A percentile compares a stretch with the other conserved stretches of the same genome.
These are phyloP conservation scores for Samsoniella hepiali DNA, from an alignment of 2,329 filamentous ascomycete species.

Conservation along the genomic window DNA sequence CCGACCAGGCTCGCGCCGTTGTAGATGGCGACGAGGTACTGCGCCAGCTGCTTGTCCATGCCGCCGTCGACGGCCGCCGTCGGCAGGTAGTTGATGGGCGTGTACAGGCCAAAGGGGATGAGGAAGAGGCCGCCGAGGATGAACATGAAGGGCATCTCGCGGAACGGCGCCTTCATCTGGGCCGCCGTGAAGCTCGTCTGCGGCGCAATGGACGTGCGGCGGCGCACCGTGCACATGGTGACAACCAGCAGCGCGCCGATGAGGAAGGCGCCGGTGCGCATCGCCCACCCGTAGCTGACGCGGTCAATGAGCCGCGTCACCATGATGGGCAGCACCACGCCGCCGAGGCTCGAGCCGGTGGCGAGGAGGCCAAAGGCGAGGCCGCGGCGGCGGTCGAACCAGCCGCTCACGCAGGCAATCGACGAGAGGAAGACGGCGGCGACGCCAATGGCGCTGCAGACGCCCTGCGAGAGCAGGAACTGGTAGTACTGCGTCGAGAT, in stretches of 20 bases:
- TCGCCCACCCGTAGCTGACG: constrained; percentile 32
- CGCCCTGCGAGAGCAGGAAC: constrained; percentile 33
- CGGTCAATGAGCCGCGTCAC: constrained; percentile 27
- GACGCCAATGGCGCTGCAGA: constrained; percentile 31
- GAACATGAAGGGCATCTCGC: constrained; percentile 26
- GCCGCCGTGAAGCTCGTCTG: constrained; percentile 26
- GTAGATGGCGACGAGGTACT: constrained; percentile 26
- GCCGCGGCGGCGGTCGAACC: constrained; percentile 28
- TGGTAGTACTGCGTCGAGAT: constrained; percentile 38
- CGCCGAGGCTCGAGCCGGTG: constrained; percentile 31
- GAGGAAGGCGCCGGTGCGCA: constrained; percentile 31
- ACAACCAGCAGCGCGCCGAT: constrained; percentile 28
- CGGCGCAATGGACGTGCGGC: neutral
- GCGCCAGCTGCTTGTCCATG: constrained; percentile 22
- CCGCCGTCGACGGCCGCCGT: constrained; percentile 21
- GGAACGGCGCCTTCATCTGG: constrained; percentile 30
- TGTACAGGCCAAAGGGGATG: constrained; percentile 31
- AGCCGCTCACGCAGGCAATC: constrained; percentile 26
- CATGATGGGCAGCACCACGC: constrained; percentile 35
- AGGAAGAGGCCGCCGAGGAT: constrained; percentile 27
- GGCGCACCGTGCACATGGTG: constrained; percentile 14
- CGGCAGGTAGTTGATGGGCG: constrained; percentile 30
- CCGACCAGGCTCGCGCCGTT: constrained; percentile 27
- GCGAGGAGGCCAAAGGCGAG: constrained; percentile 27
- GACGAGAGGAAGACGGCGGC: constrained; percentile 27